Evolutionary conservation across 495 filamentous ascomycete species (phyloP), one percentile per base, ranked within the genome.

Genomic region (Bacidia gigantensis): DNA sequence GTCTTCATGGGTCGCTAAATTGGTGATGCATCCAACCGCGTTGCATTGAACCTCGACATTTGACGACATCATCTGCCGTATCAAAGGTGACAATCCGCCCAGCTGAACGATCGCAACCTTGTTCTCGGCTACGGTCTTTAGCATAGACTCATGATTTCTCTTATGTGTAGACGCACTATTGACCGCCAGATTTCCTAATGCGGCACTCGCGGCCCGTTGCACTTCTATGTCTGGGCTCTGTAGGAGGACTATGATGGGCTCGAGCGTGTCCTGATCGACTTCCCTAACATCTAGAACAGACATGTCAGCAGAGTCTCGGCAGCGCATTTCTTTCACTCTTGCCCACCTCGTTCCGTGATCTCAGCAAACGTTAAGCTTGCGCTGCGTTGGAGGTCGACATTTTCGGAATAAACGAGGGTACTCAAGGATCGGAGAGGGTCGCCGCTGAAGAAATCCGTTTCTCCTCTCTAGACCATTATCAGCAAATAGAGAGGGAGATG

Each of bases 41-140:
- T 98, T 98, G 76, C 92, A 98, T 66, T 97, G 92, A 26, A 98
- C 92, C 67, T 98, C 92, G 56, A 98, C 92, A 60, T 98, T 98
- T n/a, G 83, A 79, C 39, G 90, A 96, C 74, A 88, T 88, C 92
- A 98, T 98, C 67, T 97, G 93, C 45, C 86, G 83, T 69, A 98
- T 98, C 48, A 98, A 77, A 49, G 93, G 92, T 39, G 79, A 77
- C 57, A 98, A 77, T 29, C 92, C 92, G 60, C 89, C 89, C 11
- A 98, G 80, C 41, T 83, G 75, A 55, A 98, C 92, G 54, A 98
- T 97, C 60, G 87, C 71, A 58, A 97, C 89, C 64, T 98, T 98
- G 74, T 98, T 98, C 60, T 95, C 89, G 58, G 83, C 92, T 96
- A 58, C n/a, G 25, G 40, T 11, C 24, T 68, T 86, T 64, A 84